A percentile compares a stretch with the other conserved stretches of the same genome.
These are phyloP conservation scores for Yamadazyma ubonensis DNA, from an alignment of 805 yeast genomes.

Conservation along the genomic window DNA sequence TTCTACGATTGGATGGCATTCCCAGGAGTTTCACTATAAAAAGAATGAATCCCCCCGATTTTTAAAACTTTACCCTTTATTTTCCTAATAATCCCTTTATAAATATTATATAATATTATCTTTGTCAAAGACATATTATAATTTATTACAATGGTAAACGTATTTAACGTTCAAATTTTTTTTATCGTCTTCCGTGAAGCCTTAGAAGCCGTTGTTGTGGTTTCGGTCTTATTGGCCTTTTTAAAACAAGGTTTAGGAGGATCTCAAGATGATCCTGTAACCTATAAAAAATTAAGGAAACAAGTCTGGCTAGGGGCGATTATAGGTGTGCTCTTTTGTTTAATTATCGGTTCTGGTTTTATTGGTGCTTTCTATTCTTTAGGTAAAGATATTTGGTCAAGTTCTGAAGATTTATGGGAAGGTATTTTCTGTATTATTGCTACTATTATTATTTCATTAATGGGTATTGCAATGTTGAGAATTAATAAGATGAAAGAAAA, in stretches of 20 bases:
- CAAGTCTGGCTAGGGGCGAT: slow-evolving; percentile 89
- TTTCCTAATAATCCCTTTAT: slow-evolving; percentile 10
- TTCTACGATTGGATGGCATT: slow-evolving; percentile 3
- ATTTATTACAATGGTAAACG: slow-evolving; percentile 28
- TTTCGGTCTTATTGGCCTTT: slow-evolving; percentile 89
- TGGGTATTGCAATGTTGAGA: slow-evolving; percentile 97
- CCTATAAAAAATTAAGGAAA: slow-evolving; percentile 60
- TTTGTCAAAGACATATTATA: slow-evolving; percentile 2
- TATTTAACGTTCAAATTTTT: slow-evolving; percentile 73
- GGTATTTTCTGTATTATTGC: slow-evolving; percentile 93
- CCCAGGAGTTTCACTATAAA: slow-evolving; percentile 1
- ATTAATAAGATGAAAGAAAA: slow-evolving; percentile 94
- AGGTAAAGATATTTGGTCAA: slow-evolving; percentile 79
- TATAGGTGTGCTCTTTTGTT: slow-evolving; percentile 73
- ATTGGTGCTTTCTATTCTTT: slow-evolving; percentile 89
- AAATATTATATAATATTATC: slow-evolving; percentile 3
- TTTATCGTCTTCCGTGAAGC: slow-evolving; percentile 93
- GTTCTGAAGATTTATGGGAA: slow-evolving; percentile 94
- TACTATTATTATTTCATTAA: slow-evolving; percentile 78
- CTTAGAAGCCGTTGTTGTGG: slow-evolving; percentile 86
- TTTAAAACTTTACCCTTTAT: slow-evolving; percentile 6
- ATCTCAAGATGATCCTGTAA: slow-evolving; percentile 42
- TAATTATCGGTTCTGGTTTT: slow-evolving; percentile 86
- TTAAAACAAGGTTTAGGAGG: slow-evolving; percentile 82
- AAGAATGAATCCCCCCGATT: not conserved